Conservation (phyloP, 1,284 basidiomycete species). For the Meira nashicola region DNA sequence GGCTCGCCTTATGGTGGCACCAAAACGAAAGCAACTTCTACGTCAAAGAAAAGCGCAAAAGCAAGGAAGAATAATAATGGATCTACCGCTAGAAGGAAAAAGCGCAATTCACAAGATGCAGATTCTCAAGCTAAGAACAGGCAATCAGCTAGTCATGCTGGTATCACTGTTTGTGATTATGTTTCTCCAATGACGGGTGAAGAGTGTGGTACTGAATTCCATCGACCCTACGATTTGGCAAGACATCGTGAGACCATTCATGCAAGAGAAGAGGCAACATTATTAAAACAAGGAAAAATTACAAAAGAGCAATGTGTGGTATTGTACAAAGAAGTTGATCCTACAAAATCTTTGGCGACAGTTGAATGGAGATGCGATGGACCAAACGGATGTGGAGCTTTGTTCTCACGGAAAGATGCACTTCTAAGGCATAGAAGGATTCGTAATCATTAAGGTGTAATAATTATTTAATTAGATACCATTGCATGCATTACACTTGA, state of each 20-base stretch:
- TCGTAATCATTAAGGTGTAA: constrained; percentile 10
- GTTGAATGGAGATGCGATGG: constrained; percentile 51
- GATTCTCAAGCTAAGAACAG: neutral
- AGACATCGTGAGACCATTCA: constrained; percentile 51
- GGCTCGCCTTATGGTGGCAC: constrained; percentile 25
- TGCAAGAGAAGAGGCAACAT: constrained; percentile 42
- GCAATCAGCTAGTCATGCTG: neutral
- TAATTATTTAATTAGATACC: too few species aligned
- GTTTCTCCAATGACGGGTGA: constrained; percentile 37
- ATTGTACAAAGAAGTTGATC: constrained; percentile 50
- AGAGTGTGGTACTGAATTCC: constrained; percentile 48
- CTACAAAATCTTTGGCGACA: constrained; percentile 41
- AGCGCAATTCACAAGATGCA: too few species aligned
- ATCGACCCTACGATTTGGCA: constrained; percentile 50
- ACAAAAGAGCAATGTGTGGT: constrained; percentile 44
- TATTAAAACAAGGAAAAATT: constrained; percentile 39
- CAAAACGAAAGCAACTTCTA: neutral
- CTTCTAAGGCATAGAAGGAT: constrained; percentile 36
- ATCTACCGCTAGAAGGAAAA: neutral
- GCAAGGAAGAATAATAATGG: constrained; percentile 7
- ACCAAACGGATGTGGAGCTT: constrained; percentile 23
- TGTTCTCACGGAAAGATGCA: constrained; percentile 37
- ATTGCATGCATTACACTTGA: too few species aligned
- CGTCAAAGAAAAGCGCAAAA: neutral
- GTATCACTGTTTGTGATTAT: constrained; percentile 40